Percentiles rank a stretch among this genome's conserved stretches.
Evolutionary conservation across 257 asterid species (phyloP).

Genomic region (Agastache rugosa): DNA sequence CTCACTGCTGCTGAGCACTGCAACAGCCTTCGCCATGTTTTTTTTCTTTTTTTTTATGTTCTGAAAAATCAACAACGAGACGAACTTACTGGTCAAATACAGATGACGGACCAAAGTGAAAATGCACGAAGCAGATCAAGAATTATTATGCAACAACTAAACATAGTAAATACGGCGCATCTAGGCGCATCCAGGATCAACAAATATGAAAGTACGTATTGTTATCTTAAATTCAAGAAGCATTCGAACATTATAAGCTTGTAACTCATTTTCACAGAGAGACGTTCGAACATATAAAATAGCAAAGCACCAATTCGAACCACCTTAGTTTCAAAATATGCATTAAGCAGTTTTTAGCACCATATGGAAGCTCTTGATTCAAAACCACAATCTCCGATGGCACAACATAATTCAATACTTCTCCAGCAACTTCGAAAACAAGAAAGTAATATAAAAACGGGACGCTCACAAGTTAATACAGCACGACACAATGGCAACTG

Average conservation of each 20-base stretch:
- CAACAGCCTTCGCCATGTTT: slow-evolving; percentile 89
- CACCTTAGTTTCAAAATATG: neutral
- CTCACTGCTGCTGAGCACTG: slow-evolving; percentile 84
- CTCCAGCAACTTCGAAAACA: neutral
- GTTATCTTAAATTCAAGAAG: neutral
- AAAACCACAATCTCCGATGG: neutral
- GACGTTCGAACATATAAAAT: neutral
- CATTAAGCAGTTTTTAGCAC: neutral
- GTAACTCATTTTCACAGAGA: neutral
- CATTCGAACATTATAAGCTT: neutral
- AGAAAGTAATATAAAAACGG: too few species aligned
- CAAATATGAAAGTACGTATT: neutral
- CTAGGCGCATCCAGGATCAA: neutral
- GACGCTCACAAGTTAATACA: neutral
- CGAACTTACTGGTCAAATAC: neutral
- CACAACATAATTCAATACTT: neutral
- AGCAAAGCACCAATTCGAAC: neutral
- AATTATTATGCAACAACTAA: neutral
- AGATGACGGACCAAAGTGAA: neutral
- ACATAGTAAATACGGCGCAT: neutral
- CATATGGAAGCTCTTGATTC: neutral
- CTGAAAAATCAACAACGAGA: slow-evolving; percentile 39
- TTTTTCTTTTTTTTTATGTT: slow-evolving; percentile 39
- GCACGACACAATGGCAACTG: neutral
- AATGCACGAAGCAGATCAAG: neutral